Conservation (phyloP, 31 red algal species). For the Odonthalia washingtoniensis region DNA sequence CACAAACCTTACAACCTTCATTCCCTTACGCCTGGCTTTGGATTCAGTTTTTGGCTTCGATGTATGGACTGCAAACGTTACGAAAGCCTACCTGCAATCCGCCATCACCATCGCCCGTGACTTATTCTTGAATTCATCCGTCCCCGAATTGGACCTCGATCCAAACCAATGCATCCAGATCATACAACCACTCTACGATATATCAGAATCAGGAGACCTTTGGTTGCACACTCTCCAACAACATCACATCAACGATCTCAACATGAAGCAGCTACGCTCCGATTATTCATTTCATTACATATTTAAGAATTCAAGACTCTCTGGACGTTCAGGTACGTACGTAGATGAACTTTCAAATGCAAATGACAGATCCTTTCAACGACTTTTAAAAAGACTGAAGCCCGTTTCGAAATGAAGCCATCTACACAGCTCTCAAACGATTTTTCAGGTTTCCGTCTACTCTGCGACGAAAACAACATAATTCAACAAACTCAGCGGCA, state of each 20-base stretch:
- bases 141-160: conserved; percentile 35
- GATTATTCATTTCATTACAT: background rate
- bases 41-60: conserved; percentile 1
- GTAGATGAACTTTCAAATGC: conserved; percentile 25
- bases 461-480: too few species aligned
- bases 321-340: background rate
- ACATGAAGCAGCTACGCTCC: conserved; percentile 30
- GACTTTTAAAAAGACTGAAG: too few species aligned
- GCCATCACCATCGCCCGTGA: conserved; percentile 4
- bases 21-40: conserved; percentile 9
- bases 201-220: conserved; percentile 26
- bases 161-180: conserved; percentile 22
- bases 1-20: conserved; percentile 16
- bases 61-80: conserved; percentile 18
- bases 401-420: too few species aligned
- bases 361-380: too few species aligned
- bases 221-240: background rate
- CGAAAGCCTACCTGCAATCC: conserved; percentile 1
- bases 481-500: too few species aligned
- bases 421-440: too few species aligned
- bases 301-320: background rate
- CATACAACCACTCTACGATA: conserved; percentile 15
- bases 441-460: too few species aligned
- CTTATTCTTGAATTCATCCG: conserved; percentile 7
- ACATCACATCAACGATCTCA: background rate